These are phyloP conservation scores for Penicillium salamii DNA, from an alignment of 495 filamentous ascomycete genomes.

Conservation along the genomic window DNA sequence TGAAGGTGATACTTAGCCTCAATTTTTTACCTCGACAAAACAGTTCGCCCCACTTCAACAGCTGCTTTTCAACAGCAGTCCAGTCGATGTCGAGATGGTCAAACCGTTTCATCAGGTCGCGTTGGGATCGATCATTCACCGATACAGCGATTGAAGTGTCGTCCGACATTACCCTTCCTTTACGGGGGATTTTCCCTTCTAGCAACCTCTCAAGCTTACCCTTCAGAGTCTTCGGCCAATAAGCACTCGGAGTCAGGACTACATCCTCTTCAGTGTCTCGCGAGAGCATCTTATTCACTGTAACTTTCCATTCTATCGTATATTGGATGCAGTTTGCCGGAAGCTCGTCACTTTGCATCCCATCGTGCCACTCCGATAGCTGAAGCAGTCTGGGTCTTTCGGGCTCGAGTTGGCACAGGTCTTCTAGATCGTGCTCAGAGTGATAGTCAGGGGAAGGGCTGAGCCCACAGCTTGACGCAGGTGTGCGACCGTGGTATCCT, in stretches of 20 bases:
- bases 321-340: conserved; percentile 29
- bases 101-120: conserved; percentile 22
- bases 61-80: conserved; percentile 21
- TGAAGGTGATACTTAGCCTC: conserved; percentile 15
- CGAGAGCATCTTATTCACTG: conserved; percentile 23
- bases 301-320: conserved; percentile 34
- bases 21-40: conserved; percentile 10
- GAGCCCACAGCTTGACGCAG: background rate
- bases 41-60: conserved; percentile 9
- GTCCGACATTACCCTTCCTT: conserved; percentile 15
- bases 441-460: conserved; percentile 9
- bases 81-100: conserved; percentile 18
- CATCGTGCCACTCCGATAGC: conserved; percentile 12
- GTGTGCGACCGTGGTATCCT: conserved; percentile 10
- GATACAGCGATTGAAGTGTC: conserved; percentile 18
- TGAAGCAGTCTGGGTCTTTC: conserved; percentile 10
- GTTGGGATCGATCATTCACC: conserved; percentile 20
- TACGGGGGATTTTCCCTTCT: conserved; percentile 10
- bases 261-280: conserved; percentile 27
- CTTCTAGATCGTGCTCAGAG: conserved; percentile 7
- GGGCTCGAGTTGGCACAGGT: conserved; percentile 3
- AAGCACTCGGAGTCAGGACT: conserved; percentile 17
- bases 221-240: conserved; percentile 15
- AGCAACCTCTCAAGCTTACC: conserved; percentile 11
- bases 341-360: conserved; percentile 20